phyloP scores from a whole-genome alignment of 106 monocot species.

The Phalaenopsis equestris region DNA sequence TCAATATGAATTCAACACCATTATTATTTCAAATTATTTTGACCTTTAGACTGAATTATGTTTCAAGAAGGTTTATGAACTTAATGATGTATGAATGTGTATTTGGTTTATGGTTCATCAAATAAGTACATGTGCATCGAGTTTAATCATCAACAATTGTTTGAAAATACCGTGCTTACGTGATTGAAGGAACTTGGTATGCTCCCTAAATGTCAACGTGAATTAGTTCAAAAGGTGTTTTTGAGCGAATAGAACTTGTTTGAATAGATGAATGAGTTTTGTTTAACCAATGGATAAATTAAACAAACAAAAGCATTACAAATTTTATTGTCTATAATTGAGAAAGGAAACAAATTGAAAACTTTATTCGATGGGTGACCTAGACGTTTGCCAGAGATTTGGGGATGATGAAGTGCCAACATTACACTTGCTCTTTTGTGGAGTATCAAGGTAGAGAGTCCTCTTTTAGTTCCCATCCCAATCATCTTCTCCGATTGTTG shows the following conservation, averaged over 20 bases:
- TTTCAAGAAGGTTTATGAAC: too few species aligned
- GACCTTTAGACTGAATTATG: too few species aligned
- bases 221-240: constrained; percentile 3
- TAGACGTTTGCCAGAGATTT: constrained; percentile 2
- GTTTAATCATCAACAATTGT: constrained; percentile 2
- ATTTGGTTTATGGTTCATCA: constrained; percentile 1
- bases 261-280: constrained; percentile 3
- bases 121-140: constrained; percentile 1
- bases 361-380: not conserved
- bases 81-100: too few species aligned
- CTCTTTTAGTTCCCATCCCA: too few species aligned
- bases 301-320: not conserved
- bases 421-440: not conserved
- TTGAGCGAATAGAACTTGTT: not conserved
- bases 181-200: not conserved
- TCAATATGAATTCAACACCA: too few species aligned
- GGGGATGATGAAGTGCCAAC: not conserved
- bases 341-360: not conserved
- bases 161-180: not conserved
- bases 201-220: constrained; percentile 14
- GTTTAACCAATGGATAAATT: constrained; percentile 7
- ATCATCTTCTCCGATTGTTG: not conserved
- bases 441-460: not conserved
- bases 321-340: not conserved
- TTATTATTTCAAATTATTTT: too few species aligned